Evolutionary conservation across 768 basidiomycete species (phyloP).

Genomic region (Tephrocybe sp.): DNA sequence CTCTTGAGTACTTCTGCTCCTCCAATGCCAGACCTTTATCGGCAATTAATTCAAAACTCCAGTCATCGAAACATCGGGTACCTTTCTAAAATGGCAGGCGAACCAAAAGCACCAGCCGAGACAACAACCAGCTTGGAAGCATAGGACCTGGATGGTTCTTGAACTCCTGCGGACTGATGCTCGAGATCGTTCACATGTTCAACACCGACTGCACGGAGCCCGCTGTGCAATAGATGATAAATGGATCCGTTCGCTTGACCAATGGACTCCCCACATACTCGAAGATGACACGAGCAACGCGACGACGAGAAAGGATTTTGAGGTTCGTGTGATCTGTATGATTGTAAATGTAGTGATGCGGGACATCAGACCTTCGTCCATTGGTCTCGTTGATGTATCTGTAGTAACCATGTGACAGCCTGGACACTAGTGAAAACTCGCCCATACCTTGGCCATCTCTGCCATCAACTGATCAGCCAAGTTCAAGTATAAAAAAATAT

Average conservation of each 20-base stretch:
- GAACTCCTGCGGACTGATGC: constrained; percentile 21
- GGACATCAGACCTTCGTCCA: constrained; percentile 55
- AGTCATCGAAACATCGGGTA: constrained; percentile 12
- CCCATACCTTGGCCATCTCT: constrained; percentile 55
- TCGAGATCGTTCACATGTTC: constrained; percentile 44
- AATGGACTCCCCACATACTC: constrained; percentile 31
- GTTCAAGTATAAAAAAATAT: not conserved
- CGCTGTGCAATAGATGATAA: constrained; percentile 21
- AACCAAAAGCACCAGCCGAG: constrained; percentile 53
- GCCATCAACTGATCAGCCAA: not conserved
- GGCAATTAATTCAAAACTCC: too few relatives aligned
- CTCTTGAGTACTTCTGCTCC: constrained; percentile 41
- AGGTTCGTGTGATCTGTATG: constrained; percentile 42
- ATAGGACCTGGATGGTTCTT: constrained; percentile 23
- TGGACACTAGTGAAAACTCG: too few relatives aligned
- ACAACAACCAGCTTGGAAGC: constrained; percentile 48
- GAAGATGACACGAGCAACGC: constrained; percentile 47
- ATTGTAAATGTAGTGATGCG: constrained; percentile 52
- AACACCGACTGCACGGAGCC: constrained; percentile 44
- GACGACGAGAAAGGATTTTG: constrained; percentile 34
- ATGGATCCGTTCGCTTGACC: not conserved
- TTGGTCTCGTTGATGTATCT: constrained; percentile 54
- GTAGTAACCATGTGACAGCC: not conserved
- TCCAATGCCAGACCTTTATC: constrained; percentile 61
- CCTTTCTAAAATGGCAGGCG: constrained; percentile 54